Base-by-base conservation (phyloP, 208 protist genomes). In the Leishmania guyanensis region DNA sequence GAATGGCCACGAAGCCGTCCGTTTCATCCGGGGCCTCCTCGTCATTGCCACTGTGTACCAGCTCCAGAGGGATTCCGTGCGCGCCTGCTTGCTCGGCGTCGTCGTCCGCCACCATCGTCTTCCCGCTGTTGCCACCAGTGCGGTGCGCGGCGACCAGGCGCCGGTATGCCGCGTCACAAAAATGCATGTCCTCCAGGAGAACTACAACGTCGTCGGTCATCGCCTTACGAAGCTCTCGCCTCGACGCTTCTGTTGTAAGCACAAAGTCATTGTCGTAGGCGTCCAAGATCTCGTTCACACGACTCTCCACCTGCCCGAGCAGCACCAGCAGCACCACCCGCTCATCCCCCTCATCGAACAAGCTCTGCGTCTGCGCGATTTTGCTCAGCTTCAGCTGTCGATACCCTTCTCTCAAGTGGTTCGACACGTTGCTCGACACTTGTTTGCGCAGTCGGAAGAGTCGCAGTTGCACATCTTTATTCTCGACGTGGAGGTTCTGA, bases 161-260 rank as follows among this genome's bases (percentile, higher is more conserved):
- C 10, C 92, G 79, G 76, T 97, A 98, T 36, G 87, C 84, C 29
- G 86, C 64, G 70, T 94, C 91, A 80, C 91, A 96, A 66, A 94
- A 85, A 82, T 97, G 93, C 87, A 97, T 96, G 82, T 98, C 95
- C 80, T 98, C 95, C 58, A 98, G 77, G 33, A 98, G 76, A 16
- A 95, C 82, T 46, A 89, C 83, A 22, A 95, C 92, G 0, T 33
- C 58, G 43, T 87, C 71, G 2, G 88, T 74, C 89, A 96, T 93
- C 50, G 88, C 88, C 50, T 70, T 48, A 33, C 88, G 86, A 39
- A 91, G 78, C 3, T 89, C 80, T 0, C 69, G 20, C 20, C 84
- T 83, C 29, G 76, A 65, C 39, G 75, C 69, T 53, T 95, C 88
- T 1, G 85, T 64, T 5, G 85, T 89, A 5, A 96, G 73, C 6